Evolutionary conservation across 257 asterid genomes (phyloP).

Genomic region (Solanum sejunctum): DNA sequence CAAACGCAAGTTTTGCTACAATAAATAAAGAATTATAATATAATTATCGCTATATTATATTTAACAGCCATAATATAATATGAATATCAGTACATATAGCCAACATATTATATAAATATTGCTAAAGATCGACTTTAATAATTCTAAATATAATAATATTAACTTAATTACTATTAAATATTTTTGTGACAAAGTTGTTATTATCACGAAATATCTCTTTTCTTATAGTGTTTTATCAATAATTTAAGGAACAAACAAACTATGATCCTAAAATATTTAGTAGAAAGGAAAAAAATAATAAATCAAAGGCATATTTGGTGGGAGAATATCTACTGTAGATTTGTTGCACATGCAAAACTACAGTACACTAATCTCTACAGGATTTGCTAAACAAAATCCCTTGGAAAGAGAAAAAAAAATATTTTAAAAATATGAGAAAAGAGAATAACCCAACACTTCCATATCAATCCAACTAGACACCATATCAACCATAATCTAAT

Average conservation of each 20-base stretch:
- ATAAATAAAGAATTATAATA: too few relatives aligned
- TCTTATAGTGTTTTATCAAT: background rate
- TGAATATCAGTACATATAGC: too few relatives aligned
- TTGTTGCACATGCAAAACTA: conserved; percentile 29
- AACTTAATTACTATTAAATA: too few relatives aligned
- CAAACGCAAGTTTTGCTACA: background rate
- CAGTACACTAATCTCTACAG: background rate
- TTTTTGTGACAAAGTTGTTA: too few relatives aligned
- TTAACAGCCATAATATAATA: too few relatives aligned
- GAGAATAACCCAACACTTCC: conserved; percentile 2
- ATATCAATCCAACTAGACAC: conserved; percentile 28
- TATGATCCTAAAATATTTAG: background rate
- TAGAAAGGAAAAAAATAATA: background rate
- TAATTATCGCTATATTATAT: too few relatives aligned
- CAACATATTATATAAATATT: too few relatives aligned
- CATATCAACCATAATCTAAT: conserved; percentile 29
- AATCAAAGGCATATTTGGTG: background rate
- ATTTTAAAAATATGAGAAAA: background rate
- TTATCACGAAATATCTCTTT: too few relatives aligned
- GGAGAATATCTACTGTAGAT: conserved; percentile 39
- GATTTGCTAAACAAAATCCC: conserved; percentile 8
- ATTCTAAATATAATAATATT: too few relatives aligned
- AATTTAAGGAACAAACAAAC: background rate
- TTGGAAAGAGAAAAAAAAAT: background rate
- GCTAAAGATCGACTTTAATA: too few relatives aligned